These are phyloP conservation scores for Austroboletus niveus DNA, from an alignment of 1,284 basidiomycete species.

Conservation along the genomic window DNA sequence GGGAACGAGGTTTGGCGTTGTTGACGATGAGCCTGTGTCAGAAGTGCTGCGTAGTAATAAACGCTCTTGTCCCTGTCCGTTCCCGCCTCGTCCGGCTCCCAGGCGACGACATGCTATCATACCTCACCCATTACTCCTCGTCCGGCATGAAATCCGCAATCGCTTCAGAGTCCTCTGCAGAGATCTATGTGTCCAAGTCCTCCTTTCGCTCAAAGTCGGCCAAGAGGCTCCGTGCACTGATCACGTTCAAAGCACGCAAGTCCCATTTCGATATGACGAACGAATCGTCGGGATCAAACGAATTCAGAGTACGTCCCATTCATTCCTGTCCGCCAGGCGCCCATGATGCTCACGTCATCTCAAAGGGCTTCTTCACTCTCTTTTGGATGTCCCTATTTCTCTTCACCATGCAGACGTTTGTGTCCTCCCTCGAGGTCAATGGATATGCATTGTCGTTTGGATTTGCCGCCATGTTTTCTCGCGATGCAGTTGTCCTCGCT, in stretches of 20 bases:
- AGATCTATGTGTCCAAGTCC: conserved; percentile 67
- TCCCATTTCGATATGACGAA: conserved; percentile 85
- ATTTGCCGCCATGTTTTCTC: conserved; percentile 88
- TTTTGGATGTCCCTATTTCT: conserved; percentile 90
- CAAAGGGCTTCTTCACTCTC: conserved; percentile 85
- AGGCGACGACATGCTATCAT: conserved; percentile 9
- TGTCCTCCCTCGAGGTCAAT: conserved; percentile 72
- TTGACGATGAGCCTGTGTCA: neutral
- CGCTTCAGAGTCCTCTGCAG: conserved; percentile 50
- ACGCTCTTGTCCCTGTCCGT: conserved; percentile 8
- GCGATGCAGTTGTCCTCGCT: conserved; percentile 82
- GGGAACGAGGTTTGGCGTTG: neutral
- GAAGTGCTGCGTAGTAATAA: neutral
- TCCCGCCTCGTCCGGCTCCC: neutral
- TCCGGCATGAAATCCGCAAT: conserved; percentile 21
- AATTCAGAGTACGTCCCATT: conserved; percentile 74
- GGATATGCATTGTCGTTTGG: conserved; percentile 78
- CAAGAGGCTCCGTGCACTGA: conserved; percentile 70
- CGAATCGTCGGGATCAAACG: conserved; percentile 68
- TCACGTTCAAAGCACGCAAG: conserved; percentile 82
- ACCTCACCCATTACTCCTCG: conserved; percentile 1
- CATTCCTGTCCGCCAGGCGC: neutral
- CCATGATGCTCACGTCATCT: conserved; percentile 5
- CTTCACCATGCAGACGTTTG: conserved; percentile 74
- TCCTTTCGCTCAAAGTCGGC: conserved; percentile 55